Conservation (phyloP, 352 stramenopile genomes). For the Pythium folliculosum region DNA sequence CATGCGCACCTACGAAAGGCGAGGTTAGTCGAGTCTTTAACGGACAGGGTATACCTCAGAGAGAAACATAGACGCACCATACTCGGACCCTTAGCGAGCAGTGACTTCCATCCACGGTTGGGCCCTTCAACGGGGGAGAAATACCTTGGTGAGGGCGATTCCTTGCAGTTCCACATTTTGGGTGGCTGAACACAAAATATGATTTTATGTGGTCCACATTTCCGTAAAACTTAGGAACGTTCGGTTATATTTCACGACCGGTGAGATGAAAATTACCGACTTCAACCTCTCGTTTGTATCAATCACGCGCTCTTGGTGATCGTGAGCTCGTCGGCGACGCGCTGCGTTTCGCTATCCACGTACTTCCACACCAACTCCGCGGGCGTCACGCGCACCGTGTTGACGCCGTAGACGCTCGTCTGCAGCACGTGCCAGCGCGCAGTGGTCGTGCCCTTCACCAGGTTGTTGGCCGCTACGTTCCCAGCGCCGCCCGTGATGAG, state of each 20-base stretch:
- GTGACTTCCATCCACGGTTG: too few relatives aligned
- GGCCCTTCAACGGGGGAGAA: too few relatives aligned
- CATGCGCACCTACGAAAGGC: slow-evolving; percentile 11
- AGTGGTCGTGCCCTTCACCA: slow-evolving; percentile 35
- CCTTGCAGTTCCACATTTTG: too few relatives aligned
- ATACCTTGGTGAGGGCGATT: too few relatives aligned
- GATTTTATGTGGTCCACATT: too few relatives aligned
- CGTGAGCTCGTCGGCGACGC: slow-evolving; percentile 32
- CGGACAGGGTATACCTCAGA: not conserved
- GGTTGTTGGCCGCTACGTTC: slow-evolving; percentile 49
- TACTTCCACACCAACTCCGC: slow-evolving; percentile 31
- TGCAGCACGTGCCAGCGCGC: too few relatives aligned
- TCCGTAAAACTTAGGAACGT: too few relatives aligned
- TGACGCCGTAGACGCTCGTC: slow-evolving; percentile 46
- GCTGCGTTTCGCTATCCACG: slow-evolving; percentile 15
- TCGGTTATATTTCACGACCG: not conserved
- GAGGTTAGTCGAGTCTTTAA: not conserved
- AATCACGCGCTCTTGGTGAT: not conserved
- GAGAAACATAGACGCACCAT: not conserved
- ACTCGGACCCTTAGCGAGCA: not conserved
- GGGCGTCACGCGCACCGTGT: slow-evolving; percentile 26
- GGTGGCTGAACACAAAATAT: too few relatives aligned
- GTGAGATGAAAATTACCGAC: too few relatives aligned
- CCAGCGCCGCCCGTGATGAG: slow-evolving; percentile 62
- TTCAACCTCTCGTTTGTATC: not conserved